Evolutionary conservation across 768 basidiomycete genomes (phyloP).

Genomic region (Tricholoma matsutake): DNA sequence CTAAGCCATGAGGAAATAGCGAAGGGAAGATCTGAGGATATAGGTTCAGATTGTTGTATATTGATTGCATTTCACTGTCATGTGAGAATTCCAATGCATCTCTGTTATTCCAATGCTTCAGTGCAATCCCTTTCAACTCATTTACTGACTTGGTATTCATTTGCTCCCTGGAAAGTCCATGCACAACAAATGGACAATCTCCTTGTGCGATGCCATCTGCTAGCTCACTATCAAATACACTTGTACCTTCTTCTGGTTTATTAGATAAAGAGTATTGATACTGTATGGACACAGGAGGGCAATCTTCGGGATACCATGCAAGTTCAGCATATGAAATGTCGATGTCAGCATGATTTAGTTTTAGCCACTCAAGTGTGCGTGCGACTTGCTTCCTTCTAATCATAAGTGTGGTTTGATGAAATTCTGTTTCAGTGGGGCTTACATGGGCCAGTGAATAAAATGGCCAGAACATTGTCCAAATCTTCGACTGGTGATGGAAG

Average conservation of each 20-base stretch:
- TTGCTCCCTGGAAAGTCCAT: slow-evolving; percentile 14
- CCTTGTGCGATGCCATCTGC: neutral
- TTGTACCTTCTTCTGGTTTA: slow-evolving; percentile 2
- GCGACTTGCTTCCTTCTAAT: too few species aligned
- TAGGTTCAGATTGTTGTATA: slow-evolving; percentile 22
- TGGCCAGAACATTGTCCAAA: slow-evolving; percentile 21
- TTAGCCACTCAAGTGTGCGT: too few species aligned
- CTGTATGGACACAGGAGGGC: too few species aligned
- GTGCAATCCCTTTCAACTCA: slow-evolving; percentile 6
- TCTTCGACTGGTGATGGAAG: slow-evolving; percentile 22
- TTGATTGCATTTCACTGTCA: slow-evolving; percentile 13
- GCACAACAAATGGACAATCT: slow-evolving; percentile 22
- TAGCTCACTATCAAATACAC: too few species aligned
- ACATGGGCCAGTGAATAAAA: too few species aligned
- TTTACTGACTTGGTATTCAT: slow-evolving; percentile 10
- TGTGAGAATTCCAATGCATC: slow-evolving; percentile 21
- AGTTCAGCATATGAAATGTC: slow-evolving; percentile 24
- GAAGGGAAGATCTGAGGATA: too few species aligned
- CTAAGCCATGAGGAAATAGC: too few species aligned
- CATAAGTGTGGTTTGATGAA: too few species aligned
- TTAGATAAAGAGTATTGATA: too few species aligned
- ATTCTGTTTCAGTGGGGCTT: too few species aligned
- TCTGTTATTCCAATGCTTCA: neutral
- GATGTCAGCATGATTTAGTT: slow-evolving; percentile 9
- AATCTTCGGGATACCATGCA: slow-evolving; percentile 12